Evolutionary conservation across 306 rosid genomes (phyloP).

Genomic region (Neltuma alba): DNA sequence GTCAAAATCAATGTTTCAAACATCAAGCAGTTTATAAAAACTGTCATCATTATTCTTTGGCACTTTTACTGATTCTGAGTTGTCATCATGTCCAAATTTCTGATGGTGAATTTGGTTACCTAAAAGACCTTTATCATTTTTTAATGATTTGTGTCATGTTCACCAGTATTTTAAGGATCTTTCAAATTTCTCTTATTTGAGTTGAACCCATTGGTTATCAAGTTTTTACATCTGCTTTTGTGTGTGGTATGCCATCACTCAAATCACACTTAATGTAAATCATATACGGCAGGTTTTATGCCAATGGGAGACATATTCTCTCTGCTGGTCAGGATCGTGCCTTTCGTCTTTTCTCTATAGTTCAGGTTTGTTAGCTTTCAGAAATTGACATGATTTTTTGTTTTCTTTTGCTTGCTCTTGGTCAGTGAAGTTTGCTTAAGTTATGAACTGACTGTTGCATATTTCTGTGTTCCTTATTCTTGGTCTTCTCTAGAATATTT

Average conservation of each 20-base stretch:
- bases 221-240: slow-evolving; percentile 15
- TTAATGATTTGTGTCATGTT: neutral
- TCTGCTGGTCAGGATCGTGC: slow-evolving; percentile 99
- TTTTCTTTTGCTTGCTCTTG: neutral
- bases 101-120: neutral
- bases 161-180: neutral
- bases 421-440: neutral
- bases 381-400: neutral
- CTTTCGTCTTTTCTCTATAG: slow-evolving; percentile 89
- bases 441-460: neutral
- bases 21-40: neutral
- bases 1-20: neutral
- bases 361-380: slow-evolving; percentile 69
- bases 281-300: slow-evolving; percentile 75
- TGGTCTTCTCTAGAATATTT: neutral
- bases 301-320: slow-evolving; percentile 94
- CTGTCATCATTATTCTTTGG: neutral
- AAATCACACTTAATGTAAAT: slow-evolving; percentile 10
- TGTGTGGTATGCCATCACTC: neutral
- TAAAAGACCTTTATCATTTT: neutral
- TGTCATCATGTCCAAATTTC: neutral
- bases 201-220: slow-evolving; percentile 3
- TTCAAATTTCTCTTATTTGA: neutral
- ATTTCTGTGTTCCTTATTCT: neutral
- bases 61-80: neutral